Evolutionary conservation across 768 basidiomycete species (phyloP), one percentile per base, ranked within the genome.

Genomic region (Dacryopinax spathularia): DNA sequence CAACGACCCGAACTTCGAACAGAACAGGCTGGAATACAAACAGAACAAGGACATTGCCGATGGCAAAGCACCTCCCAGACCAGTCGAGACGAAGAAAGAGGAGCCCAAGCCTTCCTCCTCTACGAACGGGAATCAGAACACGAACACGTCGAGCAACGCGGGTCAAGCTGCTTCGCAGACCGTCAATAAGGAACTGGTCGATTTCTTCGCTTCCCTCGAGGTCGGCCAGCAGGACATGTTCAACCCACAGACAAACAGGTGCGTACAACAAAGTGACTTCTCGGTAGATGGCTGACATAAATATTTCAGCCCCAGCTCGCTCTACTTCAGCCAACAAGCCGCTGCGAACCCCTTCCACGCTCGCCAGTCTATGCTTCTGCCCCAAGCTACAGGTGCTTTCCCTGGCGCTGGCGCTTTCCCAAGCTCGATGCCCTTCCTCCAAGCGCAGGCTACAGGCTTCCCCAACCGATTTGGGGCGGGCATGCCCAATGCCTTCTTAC

Each of bases 1-100:
- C 60, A 86, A 91, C 63, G 96, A 99, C 74, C 89, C 94, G 25
- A 92, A 92, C 70, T 99, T 99, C 68, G 96, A 98, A 73, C 86
- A 90, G 74, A 98, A 97, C 73, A 78, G 95, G 66, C 77, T 87
- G 9, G 96, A 98, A 70, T 97, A 99, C 76, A 92, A 82, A 75
- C 78, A 85, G 25, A 91, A 85, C 72, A 90, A 89, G 73, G 81
- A 79, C 4, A 78, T 82, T 2, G 80, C 81, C 1, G 88, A 89
- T 65, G 72, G 71, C 62, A 72, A 69, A 22, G 67, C 72, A 27
- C 59, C 61, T 35, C 31, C 62, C 22, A 37, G 60, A 43, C 60
- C 64, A 12, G n/a, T 60, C 25, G 25, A 35, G 43, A 31, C 31
- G 6, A 43, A 37, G 62, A 59, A 61, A 25, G 62, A 44, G 25